These are phyloP conservation scores for Fraxinus sp. DNA, from an alignment of 305 asterid genomes.

Conservation along the genomic window DNA sequence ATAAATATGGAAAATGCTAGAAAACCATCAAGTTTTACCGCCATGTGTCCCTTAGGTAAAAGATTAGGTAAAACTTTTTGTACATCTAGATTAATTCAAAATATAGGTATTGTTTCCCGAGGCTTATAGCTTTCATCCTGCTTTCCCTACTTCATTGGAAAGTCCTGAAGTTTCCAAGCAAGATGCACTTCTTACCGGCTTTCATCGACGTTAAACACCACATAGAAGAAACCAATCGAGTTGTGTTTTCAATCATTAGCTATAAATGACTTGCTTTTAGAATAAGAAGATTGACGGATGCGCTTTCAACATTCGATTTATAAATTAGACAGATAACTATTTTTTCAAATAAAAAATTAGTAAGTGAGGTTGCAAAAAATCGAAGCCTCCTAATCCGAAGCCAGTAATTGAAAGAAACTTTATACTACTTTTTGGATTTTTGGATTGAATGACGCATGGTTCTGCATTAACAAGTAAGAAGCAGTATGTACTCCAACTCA, in stretches of 20 bases:
- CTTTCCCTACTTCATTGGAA: neutral
- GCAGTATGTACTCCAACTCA: neutral
- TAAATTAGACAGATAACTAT: neutral
- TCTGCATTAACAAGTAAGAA: neutral
- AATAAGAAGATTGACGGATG: neutral
- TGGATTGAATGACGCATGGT: neutral
- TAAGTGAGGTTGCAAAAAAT: neutral
- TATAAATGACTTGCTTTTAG: neutral
- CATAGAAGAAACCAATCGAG: neutral
- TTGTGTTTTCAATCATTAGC: neutral
- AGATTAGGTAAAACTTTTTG: too few relatives aligned
- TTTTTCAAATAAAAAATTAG: too few relatives aligned
- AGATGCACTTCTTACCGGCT: neutral
- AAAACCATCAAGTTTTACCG: too few relatives aligned
- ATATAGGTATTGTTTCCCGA: neutral
- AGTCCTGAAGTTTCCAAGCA: neutral
- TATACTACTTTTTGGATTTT: neutral
- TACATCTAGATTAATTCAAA: too few relatives aligned
- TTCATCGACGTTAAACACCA: neutral
- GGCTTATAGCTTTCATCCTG: neutral
- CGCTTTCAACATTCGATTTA: neutral
- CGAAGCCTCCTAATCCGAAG: neutral
- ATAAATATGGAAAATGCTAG: too few relatives aligned
- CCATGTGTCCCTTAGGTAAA: too few relatives aligned
- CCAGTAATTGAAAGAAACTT: too few relatives aligned